Base-by-base conservation (phyloP, 208 protist genomes). In the Acanthamoeba sp. region DNA sequence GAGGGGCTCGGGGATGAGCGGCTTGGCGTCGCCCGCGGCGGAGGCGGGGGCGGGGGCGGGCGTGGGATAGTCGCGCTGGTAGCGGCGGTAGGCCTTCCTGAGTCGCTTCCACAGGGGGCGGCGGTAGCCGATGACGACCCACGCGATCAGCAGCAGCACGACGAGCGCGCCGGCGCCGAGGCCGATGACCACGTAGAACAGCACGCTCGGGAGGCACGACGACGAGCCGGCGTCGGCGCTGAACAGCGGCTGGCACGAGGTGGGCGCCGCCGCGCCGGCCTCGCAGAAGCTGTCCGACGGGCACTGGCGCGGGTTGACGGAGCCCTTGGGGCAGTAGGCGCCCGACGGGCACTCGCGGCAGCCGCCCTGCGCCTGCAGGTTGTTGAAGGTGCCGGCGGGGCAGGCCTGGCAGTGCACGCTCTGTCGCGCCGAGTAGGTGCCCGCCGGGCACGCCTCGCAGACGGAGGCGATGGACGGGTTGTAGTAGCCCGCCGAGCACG, bases 1-100 rank as follows among this genome's bases (percentile, higher is more conserved):
- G 7, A 88, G 50, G 27, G 80, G 80, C 27, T 88, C 80, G n/a
- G 80, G 80, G 48, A 88, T 88, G 80, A 88, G 80, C 80, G 69
- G 69, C 69, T 78, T 38, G 38, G 69, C 4, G 36, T 22, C 69
- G 69, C 69, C 34, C 32, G 69, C 2, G 24, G 69, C 69, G 2
- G 69, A n/a, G 38, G 69, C 2, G 20, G 69, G 10, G 36, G 36
- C 20, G 0, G 29, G 69, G 1, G 29, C 14, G 2, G 38, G 29
- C 36, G 69, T 18, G 2, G 69, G 32, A 34, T 78, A 78, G 29
- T 22, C 20, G 69, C 69, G 69, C 38, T 45, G 69, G 69, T 78
- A 12, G n/a, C 27, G 69, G 69, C 69, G 69, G 34, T 78, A 78
- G 20, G 38, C 22, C 36, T 45, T 38, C 69, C 45, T 78, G 36